Percentiles rank a stretch among this genome's conserved stretches.
These are phyloP conservation scores for Epichloe hybrida DNA, from an alignment of 2,329 filamentous ascomycete genomes.

Conservation along the genomic window DNA sequence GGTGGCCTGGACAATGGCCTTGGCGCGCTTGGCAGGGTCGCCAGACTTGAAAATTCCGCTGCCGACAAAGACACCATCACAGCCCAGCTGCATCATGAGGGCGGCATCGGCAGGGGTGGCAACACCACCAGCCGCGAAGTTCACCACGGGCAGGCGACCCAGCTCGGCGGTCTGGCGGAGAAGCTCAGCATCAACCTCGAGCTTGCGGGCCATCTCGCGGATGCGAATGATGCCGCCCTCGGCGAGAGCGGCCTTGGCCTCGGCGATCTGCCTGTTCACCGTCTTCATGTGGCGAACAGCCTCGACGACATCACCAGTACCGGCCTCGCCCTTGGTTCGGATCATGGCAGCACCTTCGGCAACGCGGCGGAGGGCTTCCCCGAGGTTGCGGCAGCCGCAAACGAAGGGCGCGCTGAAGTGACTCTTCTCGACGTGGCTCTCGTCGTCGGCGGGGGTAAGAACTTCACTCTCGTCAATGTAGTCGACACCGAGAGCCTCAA, in stretches of 20 bases:
- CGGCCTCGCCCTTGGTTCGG: slow-evolving; percentile 94
- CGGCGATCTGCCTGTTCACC: slow-evolving; percentile 68
- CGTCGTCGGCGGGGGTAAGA: slow-evolving; percentile 82
- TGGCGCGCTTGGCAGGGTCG: slow-evolving; percentile 76
- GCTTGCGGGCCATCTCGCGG: slow-evolving; percentile 65
- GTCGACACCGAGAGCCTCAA: slow-evolving; percentile 87
- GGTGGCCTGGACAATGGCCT: slow-evolving; percentile 87
- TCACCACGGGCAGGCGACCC: slow-evolving; percentile 83
- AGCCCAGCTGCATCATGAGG: slow-evolving; percentile 95
- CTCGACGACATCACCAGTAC: slow-evolving; percentile 93
- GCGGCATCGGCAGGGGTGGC: slow-evolving; percentile 96
- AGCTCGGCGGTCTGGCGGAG: slow-evolving; percentile 78
- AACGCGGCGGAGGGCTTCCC: slow-evolving; percentile 83
- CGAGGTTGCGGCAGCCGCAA: slow-evolving; percentile 87
- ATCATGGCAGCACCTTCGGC: slow-evolving; percentile 97
- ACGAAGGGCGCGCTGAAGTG: slow-evolving; percentile 79
- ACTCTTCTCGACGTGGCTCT: slow-evolving; percentile 84
- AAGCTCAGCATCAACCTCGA: slow-evolving; percentile 64
- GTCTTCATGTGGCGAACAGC: slow-evolving; percentile 93
- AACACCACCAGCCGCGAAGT: slow-evolving; percentile 97
- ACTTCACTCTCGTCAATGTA: slow-evolving; percentile 99
- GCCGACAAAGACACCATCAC: slow-evolving; percentile 94
- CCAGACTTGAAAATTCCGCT: slow-evolving; percentile 96
- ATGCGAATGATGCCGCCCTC: slow-evolving; percentile 37
- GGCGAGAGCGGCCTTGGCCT: slow-evolving; percentile 61